Evolutionary conservation across 805 yeast genomes (phyloP), one percentile per base, ranked within the genome.

Genomic region (Starmera dryadoides): DNA sequence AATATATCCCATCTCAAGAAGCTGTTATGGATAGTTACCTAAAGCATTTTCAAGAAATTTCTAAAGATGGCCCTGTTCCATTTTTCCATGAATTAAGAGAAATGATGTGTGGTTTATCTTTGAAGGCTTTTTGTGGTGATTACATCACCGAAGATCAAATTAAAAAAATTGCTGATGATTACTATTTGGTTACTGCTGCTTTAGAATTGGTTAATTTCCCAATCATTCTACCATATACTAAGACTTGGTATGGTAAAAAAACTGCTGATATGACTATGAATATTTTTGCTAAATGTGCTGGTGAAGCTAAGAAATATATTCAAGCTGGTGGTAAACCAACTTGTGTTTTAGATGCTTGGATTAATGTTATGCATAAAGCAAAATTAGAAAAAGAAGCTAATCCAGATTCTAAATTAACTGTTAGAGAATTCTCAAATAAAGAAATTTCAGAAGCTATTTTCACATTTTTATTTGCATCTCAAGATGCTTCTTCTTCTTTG

Each of bases 181-280:
- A 89, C 65, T 93, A 79, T 64, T 69, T 77, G 47, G 85, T 93
- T 49, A 93, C 98, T 12, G 95, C 95, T 43, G 98, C 98, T 21
- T 74, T 93, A 57, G 98, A 93, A 67, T 76, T 93, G 49, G 98
- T 93, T 45, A 93, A 93, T 71, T 93, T 93, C 79, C 98, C 98
- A 46, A 86, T 93, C 53, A 91, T 93, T 47, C 62, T 93, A 36
- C 98, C 98, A 23, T 93, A 74, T 72, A 88, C 98, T 45, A 93
- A 91, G 69, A 83, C 98, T 28, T 93, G 98, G 98, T 86, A 89
- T 64, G 98, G 98, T 49, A 82, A 86, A 69, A 79, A 74, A 58
- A 84, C 89, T 55, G 95, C 97, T 41, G 95, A 93, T 60, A 77
- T 81, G 71, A 86, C 96, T 15, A 91, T 93, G 97, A 81, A 78